phyloP scores from a whole-genome alignment of 768 basidiomycete species.

The Lentinula boryana region DNA sequence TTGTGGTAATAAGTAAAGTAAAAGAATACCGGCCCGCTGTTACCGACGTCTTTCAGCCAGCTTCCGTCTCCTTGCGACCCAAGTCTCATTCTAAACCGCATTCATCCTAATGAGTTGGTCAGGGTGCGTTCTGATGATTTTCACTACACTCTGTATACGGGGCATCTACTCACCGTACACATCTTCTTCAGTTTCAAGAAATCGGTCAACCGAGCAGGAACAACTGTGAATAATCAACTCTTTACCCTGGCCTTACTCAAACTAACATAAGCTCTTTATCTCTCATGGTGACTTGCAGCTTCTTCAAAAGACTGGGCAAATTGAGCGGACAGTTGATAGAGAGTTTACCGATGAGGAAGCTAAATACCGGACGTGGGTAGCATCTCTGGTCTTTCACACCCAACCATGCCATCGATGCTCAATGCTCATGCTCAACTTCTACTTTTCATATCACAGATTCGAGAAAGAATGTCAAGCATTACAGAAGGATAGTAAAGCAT shows the following conservation, averaged over 20 bases:
- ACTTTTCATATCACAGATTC: slow-evolving; percentile 43
- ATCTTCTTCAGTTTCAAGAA: slow-evolving; percentile 73
- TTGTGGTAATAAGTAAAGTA: slow-evolving; percentile 64
- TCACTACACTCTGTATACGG: not conserved
- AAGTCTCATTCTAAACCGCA: not conserved
- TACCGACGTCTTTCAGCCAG: too few relatives aligned
- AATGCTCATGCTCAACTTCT: slow-evolving; percentile 1
- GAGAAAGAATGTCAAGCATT: slow-evolving; percentile 94
- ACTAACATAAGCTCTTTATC: not conserved
- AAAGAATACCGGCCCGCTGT: too few relatives aligned
- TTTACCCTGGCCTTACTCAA: slow-evolving; percentile 8
- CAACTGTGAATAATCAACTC: slow-evolving; percentile 52
- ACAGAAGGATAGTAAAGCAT: slow-evolving; percentile 94
- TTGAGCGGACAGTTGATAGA: slow-evolving; percentile 90
- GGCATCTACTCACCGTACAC: not conserved
- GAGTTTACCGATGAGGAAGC: slow-evolving; percentile 92
- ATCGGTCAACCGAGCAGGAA: slow-evolving; percentile 85
- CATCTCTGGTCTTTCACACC: not conserved
- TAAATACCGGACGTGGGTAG: slow-evolving; percentile 78
- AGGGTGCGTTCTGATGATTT: slow-evolving; percentile 29
- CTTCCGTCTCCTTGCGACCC: not conserved
- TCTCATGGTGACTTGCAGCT: slow-evolving; percentile 39
- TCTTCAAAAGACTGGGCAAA: slow-evolving; percentile 97
- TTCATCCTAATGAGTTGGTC: slow-evolving; percentile 45
- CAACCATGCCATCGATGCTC: not conserved